A percentile compares a stretch with the other conserved stretches of the same genome.
phyloP scores from a whole-genome alignment of 140 eudicot genomes.

The Bidens hawaiensis region DNA sequence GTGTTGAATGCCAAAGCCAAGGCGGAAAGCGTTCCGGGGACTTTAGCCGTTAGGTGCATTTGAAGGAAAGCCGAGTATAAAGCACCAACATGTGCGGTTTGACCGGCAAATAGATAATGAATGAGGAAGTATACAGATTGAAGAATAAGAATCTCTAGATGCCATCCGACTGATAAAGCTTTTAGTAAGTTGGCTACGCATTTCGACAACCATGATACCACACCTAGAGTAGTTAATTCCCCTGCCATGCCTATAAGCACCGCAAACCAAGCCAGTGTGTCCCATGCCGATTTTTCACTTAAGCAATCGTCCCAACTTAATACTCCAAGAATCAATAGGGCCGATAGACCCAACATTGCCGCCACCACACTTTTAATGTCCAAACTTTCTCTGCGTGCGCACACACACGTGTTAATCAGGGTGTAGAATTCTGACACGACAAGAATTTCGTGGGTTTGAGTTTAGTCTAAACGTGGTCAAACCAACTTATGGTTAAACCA shows the following conservation, averaged over 20 bases:
- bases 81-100: conserved; percentile 92
- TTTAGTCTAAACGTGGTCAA: not conserved
- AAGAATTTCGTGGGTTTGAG: not conserved
- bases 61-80: conserved; percentile 74
- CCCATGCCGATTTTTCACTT: conserved; percentile 89
- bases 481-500: no score
- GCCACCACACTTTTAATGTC: conserved; percentile 66
- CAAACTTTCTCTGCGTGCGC: conserved; percentile 66
- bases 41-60: conserved; percentile 71
- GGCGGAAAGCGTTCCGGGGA: conserved; percentile 64
- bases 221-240: conserved; percentile 62
- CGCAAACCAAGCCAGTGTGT: conserved; percentile 86
- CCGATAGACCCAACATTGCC: conserved; percentile 80
- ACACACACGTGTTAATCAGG: not conserved
- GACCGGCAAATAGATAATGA: conserved; percentile 86
- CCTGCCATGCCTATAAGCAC: conserved; percentile 82
- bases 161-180: conserved; percentile 51
- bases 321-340: conserved; percentile 60
- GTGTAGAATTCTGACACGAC: not conserved
- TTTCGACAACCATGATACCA: conserved; percentile 73
- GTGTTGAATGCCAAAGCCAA: conserved; percentile 76
- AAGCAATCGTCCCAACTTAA: conserved; percentile 87
- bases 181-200: conserved; percentile 55
- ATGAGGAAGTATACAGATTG: conserved; percentile 76
- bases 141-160: conserved; percentile 52